phyloP scores from a whole-genome alignment of 331 rosid species.

The Cydonia oblonga region DNA sequence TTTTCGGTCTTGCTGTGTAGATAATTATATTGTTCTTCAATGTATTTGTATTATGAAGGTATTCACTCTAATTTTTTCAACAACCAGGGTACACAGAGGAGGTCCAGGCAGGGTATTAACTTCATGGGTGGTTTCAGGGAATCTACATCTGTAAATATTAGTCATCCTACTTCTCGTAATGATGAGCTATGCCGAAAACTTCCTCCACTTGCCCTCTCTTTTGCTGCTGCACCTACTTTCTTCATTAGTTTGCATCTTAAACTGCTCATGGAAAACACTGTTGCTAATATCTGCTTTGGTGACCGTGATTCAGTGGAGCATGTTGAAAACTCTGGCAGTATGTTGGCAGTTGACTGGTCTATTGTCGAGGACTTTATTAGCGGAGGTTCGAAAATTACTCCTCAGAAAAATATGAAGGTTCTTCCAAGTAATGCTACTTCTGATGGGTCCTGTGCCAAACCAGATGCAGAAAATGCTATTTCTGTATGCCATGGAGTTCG shows the following conservation, averaged over 20 bases:
- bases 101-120: slow-evolving; percentile 42
- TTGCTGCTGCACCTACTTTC: slow-evolving; percentile 72
- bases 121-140: slow-evolving; percentile 48
- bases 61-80: slow-evolving; percentile 18
- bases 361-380: slow-evolving; percentile 25
- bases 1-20: background rate
- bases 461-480: slow-evolving; percentile 12
- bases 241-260: slow-evolving; percentile 75
- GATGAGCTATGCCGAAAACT: slow-evolving; percentile 31
- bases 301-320: slow-evolving; percentile 26
- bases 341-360: slow-evolving; percentile 25
- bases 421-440: slow-evolving; percentile 17
- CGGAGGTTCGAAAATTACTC: slow-evolving; percentile 16
- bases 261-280: slow-evolving; percentile 59
- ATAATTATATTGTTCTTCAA: background rate
- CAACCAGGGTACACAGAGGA: slow-evolving; percentile 43
- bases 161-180: slow-evolving; percentile 22
- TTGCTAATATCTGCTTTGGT: slow-evolving; percentile 37
- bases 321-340: slow-evolving; percentile 30
- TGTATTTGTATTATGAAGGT: slow-evolving; percentile 11
- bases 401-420: slow-evolving; percentile 22
- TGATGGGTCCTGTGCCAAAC: slow-evolving; percentile 26
- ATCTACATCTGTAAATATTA: slow-evolving; percentile 30
- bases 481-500: slow-evolving; percentile 22
- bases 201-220: slow-evolving; percentile 69